Percentiles rank a stretch among this genome's conserved stretches.
Evolutionary conservation across 1,284 basidiomycete genomes (phyloP).

Genomic region (Boletus sp.): DNA sequence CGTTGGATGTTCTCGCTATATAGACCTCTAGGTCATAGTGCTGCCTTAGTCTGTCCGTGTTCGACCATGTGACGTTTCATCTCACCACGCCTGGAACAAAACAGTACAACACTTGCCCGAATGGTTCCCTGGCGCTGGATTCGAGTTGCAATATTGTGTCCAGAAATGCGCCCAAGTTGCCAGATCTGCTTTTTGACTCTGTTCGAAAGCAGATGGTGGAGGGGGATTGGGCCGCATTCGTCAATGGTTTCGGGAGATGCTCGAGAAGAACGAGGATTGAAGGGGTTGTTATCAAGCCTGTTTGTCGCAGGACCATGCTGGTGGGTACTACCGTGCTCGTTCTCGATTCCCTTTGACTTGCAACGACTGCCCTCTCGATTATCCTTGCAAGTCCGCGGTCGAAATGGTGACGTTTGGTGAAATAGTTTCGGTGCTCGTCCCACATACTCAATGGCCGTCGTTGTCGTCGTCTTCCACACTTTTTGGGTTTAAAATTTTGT

Average conservation of each 20-base stretch:
- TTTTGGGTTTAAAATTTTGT: too few species aligned
- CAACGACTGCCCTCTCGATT: background rate
- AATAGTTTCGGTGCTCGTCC: background rate
- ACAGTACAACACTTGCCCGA: conserved; percentile 18
- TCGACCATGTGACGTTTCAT: background rate
- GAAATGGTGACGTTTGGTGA: background rate
- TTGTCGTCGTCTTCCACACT: too few species aligned
- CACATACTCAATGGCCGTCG: background rate
- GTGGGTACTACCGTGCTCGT: background rate
- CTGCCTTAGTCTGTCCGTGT: background rate
- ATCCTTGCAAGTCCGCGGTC: background rate
- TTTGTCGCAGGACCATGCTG: background rate
- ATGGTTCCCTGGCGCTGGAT: conserved; percentile 31
- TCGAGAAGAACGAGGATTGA: background rate
- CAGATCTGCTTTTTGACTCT: conserved; percentile 7
- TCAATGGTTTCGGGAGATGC: background rate
- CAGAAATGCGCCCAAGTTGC: conserved; percentile 13
- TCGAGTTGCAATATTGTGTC: conserved; percentile 18
- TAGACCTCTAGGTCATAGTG: background rate
- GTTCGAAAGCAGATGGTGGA: background rate
- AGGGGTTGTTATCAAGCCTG: too few species aligned
- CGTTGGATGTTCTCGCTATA: background rate
- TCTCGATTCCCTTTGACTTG: background rate
- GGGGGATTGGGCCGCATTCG: background rate
- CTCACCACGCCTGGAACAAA: background rate